Conservation (phyloP, 1,284 basidiomycete species). For the Lignosus rhinocerotis region DNA sequence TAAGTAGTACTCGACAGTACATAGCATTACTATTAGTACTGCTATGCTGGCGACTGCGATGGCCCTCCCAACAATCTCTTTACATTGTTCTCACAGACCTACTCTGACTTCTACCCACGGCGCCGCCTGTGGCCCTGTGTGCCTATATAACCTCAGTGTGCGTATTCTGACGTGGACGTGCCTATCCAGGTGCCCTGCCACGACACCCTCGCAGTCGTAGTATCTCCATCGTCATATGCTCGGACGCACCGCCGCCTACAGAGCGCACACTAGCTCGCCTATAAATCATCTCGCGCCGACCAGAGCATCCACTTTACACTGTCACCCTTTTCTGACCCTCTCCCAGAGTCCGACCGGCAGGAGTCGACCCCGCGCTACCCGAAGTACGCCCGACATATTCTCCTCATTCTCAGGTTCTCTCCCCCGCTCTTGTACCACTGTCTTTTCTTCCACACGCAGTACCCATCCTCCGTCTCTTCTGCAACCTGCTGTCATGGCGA, state of each 20-base stretch:
- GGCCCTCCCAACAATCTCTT: too few relatives aligned
- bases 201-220: not conserved
- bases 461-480: not conserved
- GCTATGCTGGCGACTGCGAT: too few relatives aligned
- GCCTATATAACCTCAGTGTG: not conserved
- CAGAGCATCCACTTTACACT: not conserved
- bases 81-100: too few relatives aligned
- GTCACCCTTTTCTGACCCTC: not conserved
- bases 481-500: constrained; percentile 21
- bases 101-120: too few relatives aligned
- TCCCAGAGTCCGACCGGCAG: not conserved
- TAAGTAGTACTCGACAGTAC: too few relatives aligned
- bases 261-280: constrained; percentile 8
- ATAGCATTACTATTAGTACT: too few relatives aligned
- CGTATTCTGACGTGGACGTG: not conserved
- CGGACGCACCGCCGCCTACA: constrained; percentile 8
- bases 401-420: constrained; percentile 13
- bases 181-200: not conserved
- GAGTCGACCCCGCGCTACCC: constrained; percentile 6
- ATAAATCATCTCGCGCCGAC: not conserved
- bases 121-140: not conserved
- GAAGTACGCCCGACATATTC: constrained; percentile 9
- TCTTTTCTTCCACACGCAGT: not conserved
- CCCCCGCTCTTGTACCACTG: not conserved
- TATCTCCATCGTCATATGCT: constrained; percentile 11